Conservation (phyloP, 2,329 filamentous ascomycete genomes). For the Pseudopithomyces chartarum region DNA sequence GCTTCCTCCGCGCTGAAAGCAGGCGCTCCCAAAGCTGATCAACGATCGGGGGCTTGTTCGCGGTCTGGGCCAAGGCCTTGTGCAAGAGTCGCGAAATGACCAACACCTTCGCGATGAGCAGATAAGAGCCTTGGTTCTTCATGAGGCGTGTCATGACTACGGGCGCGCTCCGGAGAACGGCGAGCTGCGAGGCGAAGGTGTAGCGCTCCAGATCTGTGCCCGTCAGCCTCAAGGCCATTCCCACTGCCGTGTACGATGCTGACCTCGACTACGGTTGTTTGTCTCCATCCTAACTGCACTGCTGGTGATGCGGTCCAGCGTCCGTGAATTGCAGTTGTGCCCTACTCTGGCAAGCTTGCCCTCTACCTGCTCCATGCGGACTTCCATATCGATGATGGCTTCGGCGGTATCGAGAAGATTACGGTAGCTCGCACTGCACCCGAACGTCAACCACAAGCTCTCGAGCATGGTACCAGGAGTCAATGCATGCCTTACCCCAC, state of each 20-base stretch:
- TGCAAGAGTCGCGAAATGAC: constrained; percentile 76
- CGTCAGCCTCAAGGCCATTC: constrained; percentile 19
- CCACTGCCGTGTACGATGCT: constrained; percentile 20
- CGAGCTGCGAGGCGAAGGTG: constrained; percentile 60
- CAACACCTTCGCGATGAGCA: constrained; percentile 67
- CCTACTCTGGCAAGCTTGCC: constrained; percentile 73
- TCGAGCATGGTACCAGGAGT: background rate
- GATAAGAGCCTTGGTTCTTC: constrained; percentile 54
- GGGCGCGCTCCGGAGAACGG: constrained; percentile 62
- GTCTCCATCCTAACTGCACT: constrained; percentile 60
- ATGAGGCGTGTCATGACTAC: constrained; percentile 59
- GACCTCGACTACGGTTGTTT: constrained; percentile 47
- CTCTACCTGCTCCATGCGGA: constrained; percentile 76
- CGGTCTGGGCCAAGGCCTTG: constrained; percentile 68
- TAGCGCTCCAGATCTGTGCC: constrained; percentile 49
- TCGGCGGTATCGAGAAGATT: constrained; percentile 91
- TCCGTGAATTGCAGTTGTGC: constrained; percentile 73
- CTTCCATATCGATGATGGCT: constrained; percentile 88
- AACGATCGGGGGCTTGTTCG: constrained; percentile 57
- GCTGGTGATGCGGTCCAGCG: constrained; percentile 68
- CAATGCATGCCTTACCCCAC: constrained; percentile 59
- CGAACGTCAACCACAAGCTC: constrained; percentile 9
- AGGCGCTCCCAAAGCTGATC: constrained; percentile 69
- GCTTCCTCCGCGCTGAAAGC: constrained; percentile 64
- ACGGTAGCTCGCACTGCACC: constrained; percentile 71